Conservation (phyloP, 1,284 basidiomycete genomes). For the Amylostereum areolatum region DNA sequence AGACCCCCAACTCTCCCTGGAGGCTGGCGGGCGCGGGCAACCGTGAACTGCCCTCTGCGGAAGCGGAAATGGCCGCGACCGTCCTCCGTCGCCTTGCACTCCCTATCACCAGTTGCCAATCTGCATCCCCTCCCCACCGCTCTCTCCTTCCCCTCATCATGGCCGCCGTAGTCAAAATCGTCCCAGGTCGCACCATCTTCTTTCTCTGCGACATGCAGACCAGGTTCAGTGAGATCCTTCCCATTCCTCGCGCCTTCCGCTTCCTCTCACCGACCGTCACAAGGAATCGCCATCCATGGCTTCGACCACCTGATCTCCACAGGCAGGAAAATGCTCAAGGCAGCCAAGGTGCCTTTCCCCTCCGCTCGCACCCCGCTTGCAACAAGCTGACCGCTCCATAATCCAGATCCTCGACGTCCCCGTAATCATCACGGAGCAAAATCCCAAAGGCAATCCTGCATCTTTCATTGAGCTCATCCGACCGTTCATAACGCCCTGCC, state of each 20-base stretch:
- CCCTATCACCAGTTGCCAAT: neutral
- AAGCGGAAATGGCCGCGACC: too few species aligned
- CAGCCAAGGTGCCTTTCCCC: constrained; percentile 55
- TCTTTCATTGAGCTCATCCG: neutral
- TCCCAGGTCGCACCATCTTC: constrained; percentile 51
- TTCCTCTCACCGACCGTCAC: neutral
- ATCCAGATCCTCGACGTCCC: constrained; percentile 58
- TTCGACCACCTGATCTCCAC: constrained; percentile 68
- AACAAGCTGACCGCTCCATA: neutral
- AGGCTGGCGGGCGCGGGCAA: too few species aligned
- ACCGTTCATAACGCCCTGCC: too few species aligned
- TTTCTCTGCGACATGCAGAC: constrained; percentile 79
- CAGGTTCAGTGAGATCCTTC: constrained; percentile 56
- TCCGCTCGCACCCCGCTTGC: neutral
- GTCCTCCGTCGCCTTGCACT: too few species aligned
- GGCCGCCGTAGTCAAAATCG: constrained; percentile 29
- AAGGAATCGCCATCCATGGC: constrained; percentile 53
- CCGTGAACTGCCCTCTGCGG: too few species aligned
- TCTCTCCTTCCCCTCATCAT: constrained; percentile 1
- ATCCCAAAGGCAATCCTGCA: constrained; percentile 55
- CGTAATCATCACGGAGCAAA: constrained; percentile 81
- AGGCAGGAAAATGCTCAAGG: constrained; percentile 67
- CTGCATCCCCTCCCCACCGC: neutral
- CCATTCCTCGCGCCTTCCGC: neutral
- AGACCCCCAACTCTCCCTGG: too few species aligned